phyloP scores from a whole-genome alignment of 768 basidiomycete species.

The Pleurotus citrinopileatus region DNA sequence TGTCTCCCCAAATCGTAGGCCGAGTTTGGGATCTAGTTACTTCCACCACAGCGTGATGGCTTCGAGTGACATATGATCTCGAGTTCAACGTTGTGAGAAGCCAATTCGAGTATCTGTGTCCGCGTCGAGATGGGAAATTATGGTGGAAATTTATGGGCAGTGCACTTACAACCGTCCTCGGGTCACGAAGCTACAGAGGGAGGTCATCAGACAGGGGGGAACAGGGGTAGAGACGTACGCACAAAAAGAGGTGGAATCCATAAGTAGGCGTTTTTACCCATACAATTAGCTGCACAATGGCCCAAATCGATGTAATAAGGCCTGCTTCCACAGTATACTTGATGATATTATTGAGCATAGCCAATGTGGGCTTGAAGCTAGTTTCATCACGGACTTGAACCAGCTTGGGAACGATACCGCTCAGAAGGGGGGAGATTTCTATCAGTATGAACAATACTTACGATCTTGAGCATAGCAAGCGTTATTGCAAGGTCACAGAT shows the following conservation, averaged over 20 bases:
- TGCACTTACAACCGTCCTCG: neutral
- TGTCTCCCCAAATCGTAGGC: neutral
- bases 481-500: constrained; percentile 15
- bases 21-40: neutral
- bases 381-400: neutral
- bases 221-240: neutral
- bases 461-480: constrained; percentile 13
- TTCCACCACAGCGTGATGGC: neutral
- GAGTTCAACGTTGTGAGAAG: constrained; percentile 10
- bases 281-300: constrained; percentile 10
- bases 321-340: constrained; percentile 13
- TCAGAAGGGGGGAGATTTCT: no score
- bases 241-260: constrained; percentile 11
- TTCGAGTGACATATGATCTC: neutral
- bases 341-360: constrained; percentile 4
- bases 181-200: neutral
- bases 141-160: no score
- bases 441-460: no score
- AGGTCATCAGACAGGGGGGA: neutral
- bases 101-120: constrained; percentile 13
- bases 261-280: constrained; percentile 8
- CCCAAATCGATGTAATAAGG: constrained; percentile 10
- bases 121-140: no score
- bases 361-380: neutral
- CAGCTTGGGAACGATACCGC: neutral